Evolutionary conservation across 352 stramenopile genomes (phyloP), one percentile per base, ranked within the genome.

Genomic region (Lagenidium giganteum): DNA sequence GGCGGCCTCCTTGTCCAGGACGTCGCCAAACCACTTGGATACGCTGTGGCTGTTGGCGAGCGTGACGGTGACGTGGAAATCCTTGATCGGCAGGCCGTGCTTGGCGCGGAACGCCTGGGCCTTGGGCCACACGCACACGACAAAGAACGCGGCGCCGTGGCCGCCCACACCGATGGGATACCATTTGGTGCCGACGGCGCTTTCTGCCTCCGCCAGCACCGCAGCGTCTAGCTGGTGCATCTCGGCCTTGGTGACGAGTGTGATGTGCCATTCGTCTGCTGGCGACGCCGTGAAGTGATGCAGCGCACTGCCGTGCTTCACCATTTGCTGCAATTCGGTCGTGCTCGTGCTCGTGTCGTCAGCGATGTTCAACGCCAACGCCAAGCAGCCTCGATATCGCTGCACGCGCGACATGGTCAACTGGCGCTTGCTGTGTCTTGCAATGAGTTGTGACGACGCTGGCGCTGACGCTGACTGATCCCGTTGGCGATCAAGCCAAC

Each of bases 101-200:
- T 67, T 64, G 42, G 47, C 33, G 5, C 73, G 65, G 32, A 77
- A 83, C 2, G 43, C 44, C 23, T 82, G 69, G 0, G 64, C 67
- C 42, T 70, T 64, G 3, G 67, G 70, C 73, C 73, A 86, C 34
- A 79, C 59, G 32, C 70, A 86, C 18, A 86, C 70, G 11, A 79
- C 47, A 21, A 83, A 86, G 51, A 58, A 68, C 8, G 81, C 57
- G 30, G 51, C 46, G 20, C 49, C 7, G 8, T 42, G 43, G 13
- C 47, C 53, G 13, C 69, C 69, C 11, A 86, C 34, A 3, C 67
- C 72, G 23, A 85, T 64, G 0, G 55, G 54, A 24, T 75, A 77
- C 30, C 65, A 62, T 1, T 62, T 57, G 2, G 50, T 55, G 5
- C 56, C 25, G 4, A 70, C n/a, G n/a, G n/a, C 12, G n/a, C 48